Conservation (phyloP, 2,329 filamentous ascomycete genomes). For the Xylariaceae sp. region DNA sequence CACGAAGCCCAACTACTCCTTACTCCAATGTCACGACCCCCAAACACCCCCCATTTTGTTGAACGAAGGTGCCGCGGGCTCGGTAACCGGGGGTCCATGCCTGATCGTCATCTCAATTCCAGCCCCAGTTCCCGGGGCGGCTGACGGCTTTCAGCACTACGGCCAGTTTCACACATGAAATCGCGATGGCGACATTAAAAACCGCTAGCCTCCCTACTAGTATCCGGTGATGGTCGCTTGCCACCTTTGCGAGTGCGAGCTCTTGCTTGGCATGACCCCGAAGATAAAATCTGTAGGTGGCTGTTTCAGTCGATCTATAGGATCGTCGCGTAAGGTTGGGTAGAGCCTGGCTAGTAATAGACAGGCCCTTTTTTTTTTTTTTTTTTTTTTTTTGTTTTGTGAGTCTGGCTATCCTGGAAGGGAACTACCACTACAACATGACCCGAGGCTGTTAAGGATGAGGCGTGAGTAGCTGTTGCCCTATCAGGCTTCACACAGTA, state of each 20-base stretch:
- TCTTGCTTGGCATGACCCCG: not conserved
- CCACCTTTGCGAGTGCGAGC: not conserved
- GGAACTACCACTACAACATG: no score
- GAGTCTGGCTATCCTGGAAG: no score
- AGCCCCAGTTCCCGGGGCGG: constrained; percentile 9
- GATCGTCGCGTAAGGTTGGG: constrained; percentile 5
- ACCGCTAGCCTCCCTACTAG: no score
- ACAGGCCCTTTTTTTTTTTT: no score
- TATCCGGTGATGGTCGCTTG: no score
- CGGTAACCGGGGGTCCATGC: constrained; percentile 20
- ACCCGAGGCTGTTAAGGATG: not conserved
- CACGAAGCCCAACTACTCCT: not conserved
- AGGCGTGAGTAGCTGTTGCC: no score
- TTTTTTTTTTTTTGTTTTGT: no score
- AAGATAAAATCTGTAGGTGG: constrained; percentile 6
- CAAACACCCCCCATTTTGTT: constrained; percentile 8
- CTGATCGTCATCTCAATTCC: constrained; percentile 19
- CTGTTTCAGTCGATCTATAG: constrained; percentile 7
- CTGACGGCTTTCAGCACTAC: constrained; percentile 2
- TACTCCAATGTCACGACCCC: constrained; percentile 11
- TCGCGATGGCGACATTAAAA: no score
- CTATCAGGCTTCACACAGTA: not conserved
- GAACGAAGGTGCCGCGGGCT: constrained; percentile 21
- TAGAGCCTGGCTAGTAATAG: no score
- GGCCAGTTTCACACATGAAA: not conserved